Percentiles rank a stretch among this genome's conserved stretches.
Conservation (phyloP, 495 filamentous ascomycete genomes). For the Penicillium parvum region DNA sequence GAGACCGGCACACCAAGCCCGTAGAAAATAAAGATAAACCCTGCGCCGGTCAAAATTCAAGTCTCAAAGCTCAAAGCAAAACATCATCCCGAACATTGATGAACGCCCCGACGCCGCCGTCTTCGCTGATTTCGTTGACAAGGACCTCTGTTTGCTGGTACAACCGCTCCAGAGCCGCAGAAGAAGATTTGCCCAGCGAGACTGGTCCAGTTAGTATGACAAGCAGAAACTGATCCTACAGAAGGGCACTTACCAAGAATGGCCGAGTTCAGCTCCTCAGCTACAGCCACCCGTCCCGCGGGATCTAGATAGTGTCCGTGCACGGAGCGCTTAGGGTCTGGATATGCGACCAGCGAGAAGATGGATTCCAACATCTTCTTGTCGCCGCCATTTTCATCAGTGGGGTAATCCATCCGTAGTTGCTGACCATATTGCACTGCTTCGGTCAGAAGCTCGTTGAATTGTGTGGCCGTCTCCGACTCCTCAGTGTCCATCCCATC, state of each 20-base stretch:
- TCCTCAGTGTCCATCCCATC: slow-evolving; percentile 55
- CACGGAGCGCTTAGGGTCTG: slow-evolving; percentile 67
- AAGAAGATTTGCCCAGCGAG: slow-evolving; percentile 82
- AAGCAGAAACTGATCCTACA: background rate
- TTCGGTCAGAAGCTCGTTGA: slow-evolving; percentile 57
- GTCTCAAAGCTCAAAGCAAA: slow-evolving; percentile 34
- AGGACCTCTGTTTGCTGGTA: slow-evolving; percentile 85
- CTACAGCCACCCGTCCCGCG: slow-evolving; percentile 70
- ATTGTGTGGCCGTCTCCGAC: slow-evolving; percentile 30
- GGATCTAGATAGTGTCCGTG: slow-evolving; percentile 77
- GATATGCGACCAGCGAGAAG: slow-evolving; percentile 84
- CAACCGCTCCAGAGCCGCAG: slow-evolving; percentile 79
- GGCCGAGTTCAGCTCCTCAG: slow-evolving; percentile 91
- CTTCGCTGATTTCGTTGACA: slow-evolving; percentile 73
- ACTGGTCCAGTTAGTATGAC: slow-evolving; percentile 46
- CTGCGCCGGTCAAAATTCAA: slow-evolving; percentile 1
- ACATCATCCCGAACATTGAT: slow-evolving; percentile 72
- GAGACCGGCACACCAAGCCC: slow-evolving; percentile 3
- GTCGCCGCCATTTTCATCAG: slow-evolving; percentile 63
- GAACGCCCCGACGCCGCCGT: slow-evolving; percentile 82
- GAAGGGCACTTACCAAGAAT: slow-evolving; percentile 66
- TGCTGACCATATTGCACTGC: slow-evolving; percentile 78
- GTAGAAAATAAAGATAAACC: slow-evolving; percentile 1
- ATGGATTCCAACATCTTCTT: slow-evolving; percentile 75
- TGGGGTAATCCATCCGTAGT: slow-evolving; percentile 67